Evolutionary conservation across 192 early-diverging fungal genomes (phyloP), one percentile per base, ranked within the genome.

Genomic region (Backusella circina): DNA sequence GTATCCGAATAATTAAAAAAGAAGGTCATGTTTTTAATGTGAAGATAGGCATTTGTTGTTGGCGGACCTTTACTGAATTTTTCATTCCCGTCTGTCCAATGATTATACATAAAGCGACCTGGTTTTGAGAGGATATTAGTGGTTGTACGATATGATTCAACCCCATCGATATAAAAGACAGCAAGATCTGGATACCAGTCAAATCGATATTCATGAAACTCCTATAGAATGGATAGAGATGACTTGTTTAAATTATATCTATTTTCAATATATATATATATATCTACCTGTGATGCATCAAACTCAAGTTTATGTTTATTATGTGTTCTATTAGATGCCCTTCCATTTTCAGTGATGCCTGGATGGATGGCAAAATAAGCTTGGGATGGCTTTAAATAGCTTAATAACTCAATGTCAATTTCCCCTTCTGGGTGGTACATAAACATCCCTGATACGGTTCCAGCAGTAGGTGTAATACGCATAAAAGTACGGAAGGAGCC

Each of bases 121-220:
- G 75, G 64, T 30, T 38, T 6, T 10, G 16, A 32, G 18, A 75
- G 79, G 37, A 80, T 67, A 36, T 76, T 76, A 15, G 69, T 76
- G 23, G 47, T 72, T 12, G 68, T 50, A 2, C 28, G n/a, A 1
- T 41, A 41, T 3, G 51, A 32, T 13, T 26, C 16, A 23, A n/a
- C 2, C 16, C 70, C 70, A 66, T 80, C 79, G 1, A 76, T 51
- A 57, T 61, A 80, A 39, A 67, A 76, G 2, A 67, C 70, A 16
- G 50, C 35, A 23, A 13, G 26, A 15, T 32, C 44, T 39, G 79
- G 79, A 16, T 76, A 44, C 79, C 79, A 80, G 35, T 80, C 79
- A 30, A 80, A 68, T 21, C 79, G 75, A 44, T 80, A 80, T 32
- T 75, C 75, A 67, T 80, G 79, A 35, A 76, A 80, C 0, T 72